These are phyloP conservation scores for Cylindrodendrum hubeiense DNA, from an alignment of 2,329 filamentous ascomycete genomes.

Conservation along the genomic window DNA sequence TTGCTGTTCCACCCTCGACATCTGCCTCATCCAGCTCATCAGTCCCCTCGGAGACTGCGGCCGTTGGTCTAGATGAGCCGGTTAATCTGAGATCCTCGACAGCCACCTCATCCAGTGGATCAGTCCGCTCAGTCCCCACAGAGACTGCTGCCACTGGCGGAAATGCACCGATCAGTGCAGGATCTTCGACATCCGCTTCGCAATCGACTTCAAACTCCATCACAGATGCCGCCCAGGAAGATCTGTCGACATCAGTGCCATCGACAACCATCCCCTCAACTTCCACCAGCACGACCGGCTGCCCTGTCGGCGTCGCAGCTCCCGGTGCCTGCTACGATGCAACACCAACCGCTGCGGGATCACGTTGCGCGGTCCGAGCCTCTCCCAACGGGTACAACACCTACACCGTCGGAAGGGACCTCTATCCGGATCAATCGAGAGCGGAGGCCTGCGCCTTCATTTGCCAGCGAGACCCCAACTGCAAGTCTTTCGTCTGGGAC, in stretches of 20 bases:
- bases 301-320: conserved; percentile 2
- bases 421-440: background rate
- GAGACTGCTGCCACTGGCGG: background rate
- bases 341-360: background rate
- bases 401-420: background rate
- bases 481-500: conserved; percentile 1
- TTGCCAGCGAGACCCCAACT: background rate
- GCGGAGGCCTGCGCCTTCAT: conserved; percentile 1
- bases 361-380: background rate
- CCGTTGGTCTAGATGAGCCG: no score
- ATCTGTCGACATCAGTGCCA: background rate
- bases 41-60: no score
- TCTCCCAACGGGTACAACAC: background rate
- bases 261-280: background rate
- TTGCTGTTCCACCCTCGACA: no score
- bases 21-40: no score
- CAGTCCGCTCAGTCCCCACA: background rate
- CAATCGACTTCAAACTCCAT: no score
- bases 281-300: background rate
- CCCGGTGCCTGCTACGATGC: background rate
- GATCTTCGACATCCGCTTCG: no score
- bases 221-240: no score
- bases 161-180: background rate
- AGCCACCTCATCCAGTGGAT: background rate
- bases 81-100: no score